Percentiles rank a stretch among this genome's conserved stretches.
phyloP scores from a whole-genome alignment of 352 stramenopile genomes.

The Phytophthora ohioensis region DNA sequence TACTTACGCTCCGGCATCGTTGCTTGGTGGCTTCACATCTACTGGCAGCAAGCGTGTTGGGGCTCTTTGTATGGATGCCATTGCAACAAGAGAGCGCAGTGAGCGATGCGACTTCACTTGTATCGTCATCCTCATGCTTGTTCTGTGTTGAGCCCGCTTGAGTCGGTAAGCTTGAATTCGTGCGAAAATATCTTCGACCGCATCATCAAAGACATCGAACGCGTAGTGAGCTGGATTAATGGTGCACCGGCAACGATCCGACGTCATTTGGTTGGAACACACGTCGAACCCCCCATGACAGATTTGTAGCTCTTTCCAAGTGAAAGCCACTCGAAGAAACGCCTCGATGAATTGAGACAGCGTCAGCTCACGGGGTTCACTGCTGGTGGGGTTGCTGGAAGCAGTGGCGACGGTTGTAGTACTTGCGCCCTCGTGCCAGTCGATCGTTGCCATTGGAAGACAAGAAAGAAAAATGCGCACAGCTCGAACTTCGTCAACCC shows the following conservation, averaged over 20 bases:
- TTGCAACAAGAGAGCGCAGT: constrained; percentile 25
- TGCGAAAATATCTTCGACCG: constrained; percentile 55
- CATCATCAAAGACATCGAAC: constrained; percentile 54
- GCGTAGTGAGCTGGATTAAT: constrained; percentile 38
- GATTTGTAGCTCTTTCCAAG: constrained; percentile 57
- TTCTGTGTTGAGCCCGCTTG: constrained; percentile 35
- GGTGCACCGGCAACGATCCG: constrained; percentile 53
- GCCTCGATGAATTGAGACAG: constrained; percentile 66
- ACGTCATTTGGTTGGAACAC: constrained; percentile 59
- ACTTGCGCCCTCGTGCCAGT: constrained; percentile 22
- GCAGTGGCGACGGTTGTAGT: not conserved
- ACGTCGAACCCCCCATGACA: constrained; percentile 64
- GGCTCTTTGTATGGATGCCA: constrained; percentile 19
- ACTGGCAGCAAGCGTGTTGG: constrained; percentile 20
- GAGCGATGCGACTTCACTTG: constrained; percentile 28
- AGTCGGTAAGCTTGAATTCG: constrained; percentile 44
- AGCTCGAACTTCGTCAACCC: constrained; percentile 59
- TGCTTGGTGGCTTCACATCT: not conserved
- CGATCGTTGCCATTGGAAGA: constrained; percentile 41
- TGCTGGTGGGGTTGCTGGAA: constrained; percentile 9
- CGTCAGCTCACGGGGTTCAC: constrained; percentile 40
- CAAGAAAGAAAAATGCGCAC: constrained; percentile 72
- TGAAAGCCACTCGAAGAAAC: constrained; percentile 54
- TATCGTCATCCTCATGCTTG: constrained; percentile 45
- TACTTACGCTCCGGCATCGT: constrained; percentile 7